Percentiles rank a stretch among this genome's conserved stretches.
These are phyloP conservation scores for Botrytis byssoidea DNA, from an alignment of 2,329 filamentous ascomycete genomes.

Conservation along the genomic window DNA sequence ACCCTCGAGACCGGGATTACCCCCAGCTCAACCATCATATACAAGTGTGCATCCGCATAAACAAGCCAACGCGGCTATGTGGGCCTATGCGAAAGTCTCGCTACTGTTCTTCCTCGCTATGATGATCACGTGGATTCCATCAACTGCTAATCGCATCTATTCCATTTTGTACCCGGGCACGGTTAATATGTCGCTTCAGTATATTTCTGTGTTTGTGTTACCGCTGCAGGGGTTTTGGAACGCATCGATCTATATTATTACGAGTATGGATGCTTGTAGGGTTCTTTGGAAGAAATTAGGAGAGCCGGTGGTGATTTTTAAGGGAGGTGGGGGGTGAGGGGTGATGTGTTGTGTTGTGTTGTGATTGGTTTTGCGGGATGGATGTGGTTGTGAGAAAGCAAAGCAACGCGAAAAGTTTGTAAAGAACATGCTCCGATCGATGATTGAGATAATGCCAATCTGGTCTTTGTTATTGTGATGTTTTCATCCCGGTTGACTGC, in stretches of 20 bases:
- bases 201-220: conserved; percentile 70
- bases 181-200: conserved; percentile 60
- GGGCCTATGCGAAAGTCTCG: conserved; percentile 68
- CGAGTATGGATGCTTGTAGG: conserved; percentile 50
- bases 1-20: not conserved
- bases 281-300: not conserved
- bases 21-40: not conserved
- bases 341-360: too few species aligned
- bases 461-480: rapidly evolving
- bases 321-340: not conserved
- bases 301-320: not conserved
- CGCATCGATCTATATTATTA: conserved; percentile 70
- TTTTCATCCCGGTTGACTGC: not conserved
- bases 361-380: not conserved
- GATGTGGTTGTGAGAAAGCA: not conserved
- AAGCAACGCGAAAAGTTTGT: not conserved
- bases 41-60: not conserved
- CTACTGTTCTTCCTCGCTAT: conserved; percentile 70
- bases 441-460: not conserved
- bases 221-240: conserved; percentile 87
- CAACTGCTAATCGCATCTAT: conserved; percentile 74
- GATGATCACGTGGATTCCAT: conserved; percentile 73
- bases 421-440: too few species aligned
- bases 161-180: conserved; percentile 57
- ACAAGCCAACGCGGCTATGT: conserved; percentile 57